Evolutionary conservation across 2,329 filamentous ascomycete genomes (phyloP).

Genomic region (Ceratocystis smalleyi): DNA sequence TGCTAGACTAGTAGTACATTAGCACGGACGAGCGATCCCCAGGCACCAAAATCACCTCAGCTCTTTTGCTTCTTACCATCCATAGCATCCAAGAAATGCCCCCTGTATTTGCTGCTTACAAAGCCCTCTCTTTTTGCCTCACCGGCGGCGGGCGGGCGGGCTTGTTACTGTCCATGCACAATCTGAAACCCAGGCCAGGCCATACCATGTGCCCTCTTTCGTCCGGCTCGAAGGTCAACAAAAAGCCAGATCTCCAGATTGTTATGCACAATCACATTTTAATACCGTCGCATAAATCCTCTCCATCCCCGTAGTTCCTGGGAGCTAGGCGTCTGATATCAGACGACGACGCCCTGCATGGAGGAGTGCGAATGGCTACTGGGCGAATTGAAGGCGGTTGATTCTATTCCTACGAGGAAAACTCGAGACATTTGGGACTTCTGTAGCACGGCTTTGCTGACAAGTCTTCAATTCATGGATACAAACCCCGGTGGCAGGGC

Average conservation of each 20-base stretch:
- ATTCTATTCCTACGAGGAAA: background rate
- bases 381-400: too few relatives aligned
- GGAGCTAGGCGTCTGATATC: background rate
- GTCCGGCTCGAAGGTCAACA: background rate
- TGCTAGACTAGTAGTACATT: background rate
- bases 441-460: background rate
- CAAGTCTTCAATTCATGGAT: slow-evolving; percentile 2
- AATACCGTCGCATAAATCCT: background rate
- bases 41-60: background rate
- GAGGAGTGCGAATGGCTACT: background rate
- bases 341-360: background rate
- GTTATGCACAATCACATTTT: background rate
- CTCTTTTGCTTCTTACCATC: background rate
- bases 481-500: background rate
- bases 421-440: background rate
- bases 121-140: background rate
- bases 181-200: background rate
- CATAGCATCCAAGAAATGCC: too few relatives aligned
- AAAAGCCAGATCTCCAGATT: background rate
- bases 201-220: background rate
- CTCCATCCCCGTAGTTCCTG: background rate
- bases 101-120: too few relatives aligned
- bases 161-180: background rate
- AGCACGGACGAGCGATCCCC: background rate
- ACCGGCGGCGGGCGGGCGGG: background rate